Percentiles rank a stretch among this genome's conserved stretches.
These are phyloP conservation scores for Kwoniella newhampshirensis DNA, from an alignment of 768 basidiomycete genomes.

Conservation along the genomic window DNA sequence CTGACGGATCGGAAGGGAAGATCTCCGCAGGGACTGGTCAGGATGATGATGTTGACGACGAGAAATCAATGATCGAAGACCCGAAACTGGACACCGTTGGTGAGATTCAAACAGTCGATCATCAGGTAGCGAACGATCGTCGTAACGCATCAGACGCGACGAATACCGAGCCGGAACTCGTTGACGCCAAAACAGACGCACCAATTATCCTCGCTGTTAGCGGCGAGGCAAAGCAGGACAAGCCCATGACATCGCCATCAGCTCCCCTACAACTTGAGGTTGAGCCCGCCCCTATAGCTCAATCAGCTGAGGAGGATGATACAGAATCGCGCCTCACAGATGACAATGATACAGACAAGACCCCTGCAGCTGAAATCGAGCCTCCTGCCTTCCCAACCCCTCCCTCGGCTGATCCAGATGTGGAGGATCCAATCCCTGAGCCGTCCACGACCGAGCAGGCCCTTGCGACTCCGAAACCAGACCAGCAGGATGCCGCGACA, in stretches of 20 bases:
- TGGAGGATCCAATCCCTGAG: conserved; percentile 14
- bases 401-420: conserved; percentile 23
- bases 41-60: conserved; percentile 56
- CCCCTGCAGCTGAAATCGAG: conserved; percentile 2
- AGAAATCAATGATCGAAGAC: conserved; percentile 45
- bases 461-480: neutral
- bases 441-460: conserved; percentile 4
- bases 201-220: conserved; percentile 16
- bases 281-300: conserved; percentile 43
- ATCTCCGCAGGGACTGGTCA: too few relatives aligned
- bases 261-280: conserved; percentile 31
- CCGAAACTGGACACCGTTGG: neutral
- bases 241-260: neutral
- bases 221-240: conserved; percentile 4
- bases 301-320: conserved; percentile 22
- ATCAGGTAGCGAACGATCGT: neutral
- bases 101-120: too few relatives aligned
- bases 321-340: neutral
- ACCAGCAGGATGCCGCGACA: conserved; percentile 15
- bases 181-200: conserved; percentile 15
- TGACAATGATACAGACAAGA: conserved; percentile 2
- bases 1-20: too few relatives aligned
- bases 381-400: conserved; percentile 27
- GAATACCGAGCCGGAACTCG: neutral
- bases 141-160: neutral